A percentile compares a stretch with the other conserved stretches of the same genome.
Evolutionary conservation across 352 stramenopile genomes (phyloP).

Genomic region (Globisporangium okanoganense): DNA sequence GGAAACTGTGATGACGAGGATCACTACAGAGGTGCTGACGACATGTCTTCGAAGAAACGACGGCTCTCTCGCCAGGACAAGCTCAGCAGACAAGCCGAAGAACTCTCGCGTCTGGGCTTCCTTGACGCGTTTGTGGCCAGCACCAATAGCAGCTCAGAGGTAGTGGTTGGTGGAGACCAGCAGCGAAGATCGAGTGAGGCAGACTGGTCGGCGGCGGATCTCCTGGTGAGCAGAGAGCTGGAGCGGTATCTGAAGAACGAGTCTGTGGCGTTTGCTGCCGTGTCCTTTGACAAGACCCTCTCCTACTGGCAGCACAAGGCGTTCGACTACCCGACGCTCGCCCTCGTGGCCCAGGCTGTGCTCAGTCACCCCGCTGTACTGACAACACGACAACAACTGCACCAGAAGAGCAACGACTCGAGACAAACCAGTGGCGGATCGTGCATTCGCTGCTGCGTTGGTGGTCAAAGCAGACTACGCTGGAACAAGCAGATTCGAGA

Average conservation of each 20-base stretch:
- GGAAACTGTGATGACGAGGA: neutral
- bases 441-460: slow-evolving; percentile 11
- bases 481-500: slow-evolving; percentile 4
- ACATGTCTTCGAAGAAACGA: slow-evolving; percentile 12
- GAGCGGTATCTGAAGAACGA: slow-evolving; percentile 22
- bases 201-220: slow-evolving; percentile 4
- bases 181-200: neutral
- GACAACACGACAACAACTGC: neutral
- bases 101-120: slow-evolving; percentile 17
- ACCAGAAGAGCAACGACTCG: neutral
- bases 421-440: neutral
- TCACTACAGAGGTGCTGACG: neutral
- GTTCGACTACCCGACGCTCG: slow-evolving; percentile 22
- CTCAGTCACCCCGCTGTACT: slow-evolving; percentile 8
- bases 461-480: neutral
- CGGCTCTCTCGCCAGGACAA: slow-evolving; percentile 13
- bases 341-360: slow-evolving; percentile 8
- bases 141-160: neutral
- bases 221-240: slow-evolving; percentile 10
- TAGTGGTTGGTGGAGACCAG: neutral
- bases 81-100: slow-evolving; percentile 13
- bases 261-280: slow-evolving; percentile 12
- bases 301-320: slow-evolving; percentile 22
- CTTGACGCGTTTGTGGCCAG: slow-evolving; percentile 3
- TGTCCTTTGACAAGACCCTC: slow-evolving; percentile 19